These are phyloP conservation scores for barley (Hordeum vulgare) DNA, from an alignment of 176 grass and related monocot genomes.

Conservation along the genomic window MorexV3_pseudomolecules_assembly NC_058518.1:483024721-483025220, in stretches of 20 bases:
- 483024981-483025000: constrained; percentile 42
- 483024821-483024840: neutral
- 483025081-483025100: constrained; percentile 43
- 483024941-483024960: neutral
- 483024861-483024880: neutral
- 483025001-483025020: constrained; percentile 71
- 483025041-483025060: constrained; percentile 96
- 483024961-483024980: constrained; percentile 67
- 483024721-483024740: neutral
- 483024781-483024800: neutral
- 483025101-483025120: constrained; percentile 17
- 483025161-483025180: neutral
- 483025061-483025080: constrained; percentile 37
- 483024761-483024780: neutral
- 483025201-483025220: constrained; percentile 89
- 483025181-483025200: constrained; percentile 76
- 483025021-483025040: constrained; percentile 98
- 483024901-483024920: neutral
- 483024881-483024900: neutral
- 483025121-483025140: neutral
- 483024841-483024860: neutral
- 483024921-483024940: neutral
- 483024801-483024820: neutral
- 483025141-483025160: neutral
- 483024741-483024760: neutral